A percentile compares a stretch with the other conserved stretches of the same genome.
These are phyloP conservation scores for Sparassis latifolia DNA, from an alignment of 1,284 basidiomycete species.

Conservation along the genomic window DNA sequence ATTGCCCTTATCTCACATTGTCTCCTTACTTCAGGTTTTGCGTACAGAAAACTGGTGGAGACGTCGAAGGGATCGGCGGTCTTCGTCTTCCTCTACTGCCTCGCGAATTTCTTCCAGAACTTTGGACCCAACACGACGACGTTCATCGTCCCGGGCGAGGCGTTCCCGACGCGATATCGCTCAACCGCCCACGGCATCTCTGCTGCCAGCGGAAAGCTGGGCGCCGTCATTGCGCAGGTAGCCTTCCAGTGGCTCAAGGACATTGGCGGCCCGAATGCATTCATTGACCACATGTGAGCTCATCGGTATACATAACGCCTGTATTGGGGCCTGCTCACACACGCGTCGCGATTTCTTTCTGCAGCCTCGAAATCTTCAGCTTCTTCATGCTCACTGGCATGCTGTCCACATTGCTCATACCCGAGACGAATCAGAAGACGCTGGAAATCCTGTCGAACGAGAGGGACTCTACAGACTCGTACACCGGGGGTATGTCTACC, in stretches of 20 bases:
- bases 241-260: constrained; percentile 42
- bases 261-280: constrained; percentile 39
- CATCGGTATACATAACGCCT: not conserved
- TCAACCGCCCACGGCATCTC: constrained; percentile 69
- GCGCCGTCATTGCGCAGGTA: constrained; percentile 64
- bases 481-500: not conserved
- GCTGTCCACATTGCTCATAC: constrained; percentile 68
- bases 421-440: constrained; percentile 66
- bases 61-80: constrained; percentile 31
- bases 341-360: not conserved
- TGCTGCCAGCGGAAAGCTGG: constrained; percentile 63
- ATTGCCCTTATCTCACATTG: not conserved
- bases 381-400: constrained; percentile 80
- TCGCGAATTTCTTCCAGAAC: constrained; percentile 50
- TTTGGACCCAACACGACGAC: constrained; percentile 74
- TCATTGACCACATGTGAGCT: constrained; percentile 31
- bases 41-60: constrained; percentile 46
- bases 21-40: constrained; percentile 37
- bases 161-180: constrained; percentile 71
- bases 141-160: constrained; percentile 65
- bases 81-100: constrained; percentile 60
- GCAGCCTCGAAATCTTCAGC: constrained; percentile 62
- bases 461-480: not conserved
- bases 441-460: constrained; percentile 65
- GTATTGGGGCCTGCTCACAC: not conserved